These are phyloP conservation scores for Pythium graminicola DNA, from an alignment of 352 stramenopile species.

Conservation along the genomic window DNA sequence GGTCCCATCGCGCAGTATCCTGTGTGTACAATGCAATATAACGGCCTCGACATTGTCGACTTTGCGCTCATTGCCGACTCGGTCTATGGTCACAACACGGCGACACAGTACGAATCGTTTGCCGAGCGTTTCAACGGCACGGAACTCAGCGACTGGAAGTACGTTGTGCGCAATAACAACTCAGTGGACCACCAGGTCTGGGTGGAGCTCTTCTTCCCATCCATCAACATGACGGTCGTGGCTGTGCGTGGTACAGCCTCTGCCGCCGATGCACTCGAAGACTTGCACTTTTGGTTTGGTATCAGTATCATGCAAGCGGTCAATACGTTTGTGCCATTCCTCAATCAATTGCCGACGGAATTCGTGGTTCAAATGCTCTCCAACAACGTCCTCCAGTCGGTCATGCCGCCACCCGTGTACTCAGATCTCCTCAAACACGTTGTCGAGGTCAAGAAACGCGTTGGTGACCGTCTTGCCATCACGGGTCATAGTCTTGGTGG, in stretches of 20 bases:
- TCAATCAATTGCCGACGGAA: slow-evolving; percentile 69
- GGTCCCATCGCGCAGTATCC: slow-evolving; percentile 67
- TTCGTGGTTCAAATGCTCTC: slow-evolving; percentile 84
- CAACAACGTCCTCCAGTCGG: slow-evolving; percentile 53
- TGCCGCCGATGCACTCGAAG: slow-evolving; percentile 75
- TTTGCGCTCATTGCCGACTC: slow-evolving; percentile 81
- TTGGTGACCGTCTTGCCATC: slow-evolving; percentile 69
- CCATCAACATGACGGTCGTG: slow-evolving; percentile 81
- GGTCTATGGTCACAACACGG: slow-evolving; percentile 75
- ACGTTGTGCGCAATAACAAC: slow-evolving; percentile 66
- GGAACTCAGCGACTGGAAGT: slow-evolving; percentile 65
- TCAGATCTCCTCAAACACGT: slow-evolving; percentile 65
- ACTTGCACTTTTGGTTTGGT: slow-evolving; percentile 84
- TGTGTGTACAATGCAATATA: slow-evolving; percentile 60
- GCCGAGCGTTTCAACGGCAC: slow-evolving; percentile 77
- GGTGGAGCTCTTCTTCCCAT: slow-evolving; percentile 78
- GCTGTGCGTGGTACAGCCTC: slow-evolving; percentile 78
- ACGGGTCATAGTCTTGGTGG: slow-evolving; percentile 81
- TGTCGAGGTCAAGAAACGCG: slow-evolving; percentile 40
- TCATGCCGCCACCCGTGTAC: slow-evolving; percentile 82
- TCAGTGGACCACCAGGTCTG: slow-evolving; percentile 65
- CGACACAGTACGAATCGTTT: slow-evolving; percentile 67
- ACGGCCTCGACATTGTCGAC: slow-evolving; percentile 73
- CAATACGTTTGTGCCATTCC: slow-evolving; percentile 80
- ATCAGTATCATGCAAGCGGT: slow-evolving; percentile 83